Conservation (phyloP, 768 basidiomycete species). For the Brasilioporus rufonigricans region DNA sequence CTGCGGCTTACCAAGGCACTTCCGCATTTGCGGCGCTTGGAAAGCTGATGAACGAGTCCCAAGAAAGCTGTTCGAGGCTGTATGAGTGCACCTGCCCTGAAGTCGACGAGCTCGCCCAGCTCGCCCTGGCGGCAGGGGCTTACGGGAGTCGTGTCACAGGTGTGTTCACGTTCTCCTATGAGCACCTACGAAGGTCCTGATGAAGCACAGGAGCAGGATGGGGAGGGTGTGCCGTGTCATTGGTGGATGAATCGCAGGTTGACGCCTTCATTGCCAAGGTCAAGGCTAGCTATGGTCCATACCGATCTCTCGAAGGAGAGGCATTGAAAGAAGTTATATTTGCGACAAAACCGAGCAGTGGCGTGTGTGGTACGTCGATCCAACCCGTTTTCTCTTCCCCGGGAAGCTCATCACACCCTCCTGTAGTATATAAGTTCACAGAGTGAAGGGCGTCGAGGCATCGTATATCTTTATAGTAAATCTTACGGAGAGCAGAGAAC, state of each 20-base stretch:
- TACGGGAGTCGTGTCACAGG: constrained; percentile 84
- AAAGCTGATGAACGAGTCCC: constrained; percentile 74
- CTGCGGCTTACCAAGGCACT: constrained; percentile 13
- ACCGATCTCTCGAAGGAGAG: constrained; percentile 55
- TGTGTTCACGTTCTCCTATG: constrained; percentile 18
- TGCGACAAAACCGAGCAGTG: constrained; percentile 78
- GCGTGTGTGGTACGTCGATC: constrained; percentile 67
- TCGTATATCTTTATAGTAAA: too few relatives aligned
- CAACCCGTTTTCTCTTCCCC: not conserved
- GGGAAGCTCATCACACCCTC: not conserved
- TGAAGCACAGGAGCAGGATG: constrained; percentile 69
- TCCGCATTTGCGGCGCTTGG: constrained; percentile 55
- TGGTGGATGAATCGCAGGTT: constrained; percentile 65
- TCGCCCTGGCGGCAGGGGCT: constrained; percentile 71
- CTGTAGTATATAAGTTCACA: constrained; percentile 29
- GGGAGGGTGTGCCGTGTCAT: constrained; percentile 88
- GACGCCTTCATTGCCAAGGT: constrained; percentile 62
- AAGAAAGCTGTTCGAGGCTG: constrained; percentile 61
- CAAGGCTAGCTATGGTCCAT: constrained; percentile 60
- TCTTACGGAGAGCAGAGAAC: too few relatives aligned
- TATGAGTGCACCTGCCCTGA: constrained; percentile 84
- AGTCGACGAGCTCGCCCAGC: constrained; percentile 61
- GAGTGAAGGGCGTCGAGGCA: constrained; percentile 18
- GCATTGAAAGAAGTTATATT: constrained; percentile 68
- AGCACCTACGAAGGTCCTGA: not conserved